phyloP scores from a whole-genome alignment of 2,329 filamentous ascomycete genomes.

The Pseudocercospora crystallina region DNA sequence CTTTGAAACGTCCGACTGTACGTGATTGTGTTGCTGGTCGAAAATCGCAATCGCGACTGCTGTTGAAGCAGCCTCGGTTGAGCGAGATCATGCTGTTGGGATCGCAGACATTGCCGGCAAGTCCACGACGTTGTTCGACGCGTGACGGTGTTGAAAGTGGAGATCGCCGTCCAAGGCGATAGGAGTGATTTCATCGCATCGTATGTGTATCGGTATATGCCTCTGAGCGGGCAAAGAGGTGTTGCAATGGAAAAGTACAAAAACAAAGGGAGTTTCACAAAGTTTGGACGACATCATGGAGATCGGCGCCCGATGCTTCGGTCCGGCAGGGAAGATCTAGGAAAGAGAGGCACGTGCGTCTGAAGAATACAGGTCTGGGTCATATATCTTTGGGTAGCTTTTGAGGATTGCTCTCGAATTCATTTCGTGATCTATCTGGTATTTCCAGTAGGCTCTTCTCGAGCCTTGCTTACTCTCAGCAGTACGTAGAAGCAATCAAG shows the following conservation, averaged over 20 bases:
- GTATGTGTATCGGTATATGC: constrained; percentile 6
- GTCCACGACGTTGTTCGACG: constrained; percentile 19
- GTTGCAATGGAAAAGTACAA: not conserved
- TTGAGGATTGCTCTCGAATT: no score
- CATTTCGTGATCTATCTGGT: no score
- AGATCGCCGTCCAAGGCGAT: constrained; percentile 20
- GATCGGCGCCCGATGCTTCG: not conserved
- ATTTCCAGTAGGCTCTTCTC: no score
- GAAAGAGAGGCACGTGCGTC: not conserved
- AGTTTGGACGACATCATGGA: constrained; percentile 1
- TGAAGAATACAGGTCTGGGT: not conserved
- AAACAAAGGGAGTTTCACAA: not conserved
- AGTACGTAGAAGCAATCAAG: no score
- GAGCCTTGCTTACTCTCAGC: no score
- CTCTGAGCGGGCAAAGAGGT: constrained; percentile 7
- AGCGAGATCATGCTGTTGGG: constrained; percentile 10
- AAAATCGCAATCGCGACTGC: constrained; percentile 3
- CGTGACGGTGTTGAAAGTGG: constrained; percentile 1
- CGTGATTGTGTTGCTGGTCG: not conserved
- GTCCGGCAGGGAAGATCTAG: no score
- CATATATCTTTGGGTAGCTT: no score
- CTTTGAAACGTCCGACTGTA: not conserved
- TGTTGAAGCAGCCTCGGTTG: not conserved
- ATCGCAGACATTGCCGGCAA: constrained; percentile 27
- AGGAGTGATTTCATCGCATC: constrained; percentile 28